phyloP scores from a whole-genome alignment of 768 basidiomycete species.

The Pholiota microspora region DNA sequence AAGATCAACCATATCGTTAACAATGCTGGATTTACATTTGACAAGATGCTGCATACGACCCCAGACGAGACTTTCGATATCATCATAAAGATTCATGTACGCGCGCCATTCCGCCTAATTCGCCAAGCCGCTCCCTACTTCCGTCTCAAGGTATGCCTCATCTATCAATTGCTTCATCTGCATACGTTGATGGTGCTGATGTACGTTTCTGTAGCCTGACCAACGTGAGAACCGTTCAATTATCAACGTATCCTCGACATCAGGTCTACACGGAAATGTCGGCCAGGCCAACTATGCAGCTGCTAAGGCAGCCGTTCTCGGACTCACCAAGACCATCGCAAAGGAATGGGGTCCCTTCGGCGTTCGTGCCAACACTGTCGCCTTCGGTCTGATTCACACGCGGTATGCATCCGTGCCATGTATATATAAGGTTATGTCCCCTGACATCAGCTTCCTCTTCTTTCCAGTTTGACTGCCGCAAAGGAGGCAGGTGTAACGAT shows the following conservation, averaged over 20 bases:
- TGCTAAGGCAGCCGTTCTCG: conserved; percentile 75
- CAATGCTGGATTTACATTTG: conserved; percentile 80
- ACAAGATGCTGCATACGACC: conserved; percentile 87
- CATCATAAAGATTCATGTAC: conserved; percentile 82
- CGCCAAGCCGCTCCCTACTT: conserved; percentile 84
- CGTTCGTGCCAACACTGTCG: conserved; percentile 80
- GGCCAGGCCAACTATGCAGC: conserved; percentile 84
- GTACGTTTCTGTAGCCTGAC: conserved; percentile 35
- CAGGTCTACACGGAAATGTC: conserved; percentile 85
- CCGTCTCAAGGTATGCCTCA: conserved; percentile 58
- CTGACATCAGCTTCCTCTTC: neutral
- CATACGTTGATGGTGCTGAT: too few relatives aligned
- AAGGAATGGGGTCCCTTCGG: conserved; percentile 88
- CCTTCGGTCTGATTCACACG: conserved; percentile 77
- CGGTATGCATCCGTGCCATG: conserved; percentile 40
- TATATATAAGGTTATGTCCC: neutral
- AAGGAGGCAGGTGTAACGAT: conserved; percentile 78
- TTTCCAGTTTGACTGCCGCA: conserved; percentile 63
- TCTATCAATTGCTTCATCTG: conserved; percentile 1
- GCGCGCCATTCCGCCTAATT: conserved; percentile 82
- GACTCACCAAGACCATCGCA: conserved; percentile 81
- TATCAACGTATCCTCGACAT: conserved; percentile 78
- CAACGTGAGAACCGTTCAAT: conserved; percentile 69
- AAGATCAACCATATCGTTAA: conserved; percentile 88
- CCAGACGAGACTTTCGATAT: conserved; percentile 81